Base-by-base conservation (phyloP, 495 filamentous ascomycete genomes). In the Xylaria curta region DNA sequence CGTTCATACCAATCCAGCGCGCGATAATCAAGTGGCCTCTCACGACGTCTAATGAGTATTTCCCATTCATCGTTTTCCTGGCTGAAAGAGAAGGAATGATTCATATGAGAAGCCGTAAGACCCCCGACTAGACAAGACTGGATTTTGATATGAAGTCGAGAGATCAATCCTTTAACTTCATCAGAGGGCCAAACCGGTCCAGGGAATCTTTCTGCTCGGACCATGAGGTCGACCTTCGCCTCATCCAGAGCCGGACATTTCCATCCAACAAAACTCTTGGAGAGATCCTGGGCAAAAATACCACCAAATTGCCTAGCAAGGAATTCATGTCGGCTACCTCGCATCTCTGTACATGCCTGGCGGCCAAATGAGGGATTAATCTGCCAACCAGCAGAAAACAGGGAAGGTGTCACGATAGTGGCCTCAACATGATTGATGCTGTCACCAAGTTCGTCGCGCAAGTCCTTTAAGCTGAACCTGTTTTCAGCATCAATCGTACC, bases 361-460 rank as follows among this genome's bases (percentile, higher is more conserved):
- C 51, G 54, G 24, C 72, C 71, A 36, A 78, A 70, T 19, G 67
- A 75, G 0, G 73, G 54, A 44, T 79, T 79, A 36, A 79, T 44
- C 1, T 71, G 69, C 75, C 76, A 79, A 2, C 77, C 77, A 24
- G 73, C 72, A 49, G 77, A 79, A 54, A 79, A 79, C 59, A 75
- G n/a, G 4, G 76, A 69, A 1, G 77, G 77, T 1, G 77, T 76
- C 0, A 79, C 66, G 6, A 79, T 21, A 0, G 75, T 67, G 19
- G 33, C 70, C 0, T 76, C 49, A 4, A 77, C 64, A 65, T 79
- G 68, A 5, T 73, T 67, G 7, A 76, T 69, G 59, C 77, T 65
- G 4, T 73, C 64, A 2, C 73, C 75, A 24, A 80, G 73, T 9
- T 75, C 36, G 2, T 78, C 42, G 9, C 80, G 79, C 0, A 78